Evolutionary conservation across 441 rosid genomes (phyloP), one percentile per base, ranked within the genome.

Genomic region (Capsella rubella): DNA sequence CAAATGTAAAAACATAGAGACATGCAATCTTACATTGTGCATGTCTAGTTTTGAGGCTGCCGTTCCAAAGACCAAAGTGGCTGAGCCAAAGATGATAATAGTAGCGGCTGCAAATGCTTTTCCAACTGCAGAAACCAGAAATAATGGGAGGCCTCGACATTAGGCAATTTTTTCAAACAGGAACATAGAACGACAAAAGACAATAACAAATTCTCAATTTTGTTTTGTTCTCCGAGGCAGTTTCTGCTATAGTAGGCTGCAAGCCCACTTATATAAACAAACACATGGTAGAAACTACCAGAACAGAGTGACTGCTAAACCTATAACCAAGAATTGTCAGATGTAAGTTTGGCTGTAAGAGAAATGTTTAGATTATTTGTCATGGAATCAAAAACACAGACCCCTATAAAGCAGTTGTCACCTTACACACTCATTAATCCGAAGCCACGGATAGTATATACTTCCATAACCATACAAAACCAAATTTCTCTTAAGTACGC

Each of bases 61-160:
- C 32, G 83, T 68, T 69, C 87, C 83, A 71, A 92, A 83, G n/a
- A 80, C 69, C 79, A 87, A 54, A 42, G 90, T 76, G 10, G 90
- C 87, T 39, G 94, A 92, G 59, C 97, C 97, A 79, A 90, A 94
- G 61, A 94, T 84, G 73, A 89, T 18, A 15, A 74, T 79, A 37
- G 94, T 94, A n/a, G 97, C 97, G 34, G 82, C 86, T 56, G 84
- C 84, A 82, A 92, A 94, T 58, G 97, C 99, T 81, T 86, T 90
- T 62, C 95, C 97, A 79, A 89, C 99, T 94, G 71, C 40, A 14
- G 67, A 53, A 46, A 56, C 15, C 69, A 77, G 28, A 32, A 32
- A 6, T 32, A 32, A 32, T 6, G 6, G 35, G 8, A 42, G 21
- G 14, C 47, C 7, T 34, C 35, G 5, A 64, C 60, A 15, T 64